Evolutionary conservation across 2,329 filamentous ascomycete species (phyloP).

Genomic region (Epichloe amarillans): DNA sequence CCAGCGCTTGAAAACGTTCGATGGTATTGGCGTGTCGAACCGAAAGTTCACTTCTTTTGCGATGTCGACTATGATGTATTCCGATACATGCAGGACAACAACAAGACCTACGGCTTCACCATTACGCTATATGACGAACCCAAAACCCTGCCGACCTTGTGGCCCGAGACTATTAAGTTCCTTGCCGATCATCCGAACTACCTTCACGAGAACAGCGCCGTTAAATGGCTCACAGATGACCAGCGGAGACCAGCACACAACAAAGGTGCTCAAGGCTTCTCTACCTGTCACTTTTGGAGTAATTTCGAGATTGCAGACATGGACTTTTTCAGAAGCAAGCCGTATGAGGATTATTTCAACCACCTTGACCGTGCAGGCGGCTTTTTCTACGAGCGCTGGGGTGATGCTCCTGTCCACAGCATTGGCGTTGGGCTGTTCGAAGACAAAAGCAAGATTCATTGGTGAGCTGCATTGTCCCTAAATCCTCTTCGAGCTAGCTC

Average conservation of each 20-base stretch:
- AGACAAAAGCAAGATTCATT: constrained; percentile 81
- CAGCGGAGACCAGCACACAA: constrained; percentile 67
- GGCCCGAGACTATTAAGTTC: constrained; percentile 94
- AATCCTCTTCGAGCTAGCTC: too few relatives aligned
- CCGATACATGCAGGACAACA: constrained; percentile 93
- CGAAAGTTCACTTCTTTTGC: constrained; percentile 98
- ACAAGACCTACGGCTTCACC: constrained; percentile 98
- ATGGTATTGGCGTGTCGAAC: constrained; percentile 98
- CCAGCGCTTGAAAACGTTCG: constrained; percentile 68
- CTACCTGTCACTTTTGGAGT: constrained; percentile 97
- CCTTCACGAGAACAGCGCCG: constrained; percentile 70
- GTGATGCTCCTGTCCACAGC: constrained; percentile 92
- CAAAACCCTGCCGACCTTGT: constrained; percentile 71
- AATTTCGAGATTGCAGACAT: constrained; percentile 97
- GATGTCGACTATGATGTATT: constrained; percentile 98
- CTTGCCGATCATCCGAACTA: constrained; percentile 72
- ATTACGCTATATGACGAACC: constrained; percentile 94
- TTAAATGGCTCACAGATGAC: constrained; percentile 76
- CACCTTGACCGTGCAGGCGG: constrained; percentile 92
- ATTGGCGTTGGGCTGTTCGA: constrained; percentile 88
- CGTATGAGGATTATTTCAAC: constrained; percentile 92
- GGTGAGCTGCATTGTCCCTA: constrained; percentile 41
- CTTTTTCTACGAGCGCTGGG: constrained; percentile 98
- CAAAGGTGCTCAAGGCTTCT: constrained; percentile 76
- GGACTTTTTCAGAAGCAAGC: constrained; percentile 79